Evolutionary conservation across 768 basidiomycete genomes (phyloP), one percentile per base, ranked within the genome.

Genomic region (Clavulina sp.): DNA sequence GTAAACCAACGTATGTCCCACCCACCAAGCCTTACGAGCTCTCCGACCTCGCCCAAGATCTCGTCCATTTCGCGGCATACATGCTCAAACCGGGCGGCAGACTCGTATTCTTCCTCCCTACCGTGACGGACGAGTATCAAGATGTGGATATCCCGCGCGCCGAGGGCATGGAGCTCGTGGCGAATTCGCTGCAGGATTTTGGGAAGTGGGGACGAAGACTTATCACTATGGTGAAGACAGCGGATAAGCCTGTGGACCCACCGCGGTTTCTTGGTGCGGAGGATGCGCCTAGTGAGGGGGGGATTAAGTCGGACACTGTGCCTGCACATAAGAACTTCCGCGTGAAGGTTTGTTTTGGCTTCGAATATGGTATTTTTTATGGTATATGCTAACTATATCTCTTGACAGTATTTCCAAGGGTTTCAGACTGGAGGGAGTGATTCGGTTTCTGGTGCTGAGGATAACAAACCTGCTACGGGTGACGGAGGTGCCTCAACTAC

Each of bases 201-300:
- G 91, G 91, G 13, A 84, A 80, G 24, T 99, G 93, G 93, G 91
- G 88, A 1, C 71, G 93, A 58, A 66, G 93, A 62, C 91, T 89
- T 60, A 24, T 16, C 21, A 13, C 13, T 21, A 38, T 38, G 36
- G 77, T 77, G 51, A 97, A 93, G 4, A 52, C 65, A 6, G 48
- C 33, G 32, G 56, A 63, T 34, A 60, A 60, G 31, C 76, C 71
- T 57, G 65, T 71, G 13, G 34, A 54, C 1, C 71, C 73, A 0
- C 82, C 83, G 3, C 65, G 67, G 2, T 84, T 85, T 56, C 70
- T 72, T 41, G 50, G 16, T 19, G 60, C 61, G 29, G 57, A 62
- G 30, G 36, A 40, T 9, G 56, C 47, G 13, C 49, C 48, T 13
- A n/a, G n/a, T n/a, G 53, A 60, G 28, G 52, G n/a, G n/a, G 50